Evolutionary conservation across 1,284 basidiomycete genomes (phyloP), one percentile per base, ranked within the genome.

Genomic region (Trichosporon faecale): DNA sequence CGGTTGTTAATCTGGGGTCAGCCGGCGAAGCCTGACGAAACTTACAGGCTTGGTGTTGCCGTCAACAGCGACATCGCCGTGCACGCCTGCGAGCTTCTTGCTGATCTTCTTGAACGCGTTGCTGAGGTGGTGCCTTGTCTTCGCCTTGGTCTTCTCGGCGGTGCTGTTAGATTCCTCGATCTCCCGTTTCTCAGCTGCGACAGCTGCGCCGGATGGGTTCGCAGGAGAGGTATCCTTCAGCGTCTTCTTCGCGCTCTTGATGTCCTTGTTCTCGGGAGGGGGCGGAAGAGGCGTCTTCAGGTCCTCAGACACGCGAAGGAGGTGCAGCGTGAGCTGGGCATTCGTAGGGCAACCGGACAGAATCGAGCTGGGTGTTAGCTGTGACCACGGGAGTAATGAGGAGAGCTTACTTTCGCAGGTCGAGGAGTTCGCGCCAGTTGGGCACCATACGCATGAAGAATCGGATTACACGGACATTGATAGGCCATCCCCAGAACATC

Each of bases 271-370:
- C 57, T 61, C 76, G 40, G 82, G 83, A n/a, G 83, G 82, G 65
- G 81, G 76, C 9, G 83, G 83, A 1, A 84, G 72, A 9, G 83
- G 83, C 21, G 75, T 68, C 23, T 74, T 63, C 44, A 79, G 70
- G 0, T 80, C 81, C 73, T 88, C 87, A 7, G 84, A 85, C 35
- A 88, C 84, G 16, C 87, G 84, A 2, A 88, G 77, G 23, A 88
- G 76, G 40, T 87, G 86, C 3, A 88, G 78, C 0, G 86, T 86
- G 44, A 88, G 83, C 73, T 88, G 88, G 4, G 87, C 86, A 72
- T 88, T 86, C 55, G 88, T 88, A 2, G 88, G 88, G 0, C 88
- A 87, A 9, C 86, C 84, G n/a, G 82, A 85, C 16, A 88, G 77
- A 49, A 88, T 74, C 2, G 86, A 86, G 78, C 86, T 74, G 18